Base-by-base conservation (phyloP, 1,284 basidiomycete genomes). In the Ganoderma leucocontextum region DNA sequence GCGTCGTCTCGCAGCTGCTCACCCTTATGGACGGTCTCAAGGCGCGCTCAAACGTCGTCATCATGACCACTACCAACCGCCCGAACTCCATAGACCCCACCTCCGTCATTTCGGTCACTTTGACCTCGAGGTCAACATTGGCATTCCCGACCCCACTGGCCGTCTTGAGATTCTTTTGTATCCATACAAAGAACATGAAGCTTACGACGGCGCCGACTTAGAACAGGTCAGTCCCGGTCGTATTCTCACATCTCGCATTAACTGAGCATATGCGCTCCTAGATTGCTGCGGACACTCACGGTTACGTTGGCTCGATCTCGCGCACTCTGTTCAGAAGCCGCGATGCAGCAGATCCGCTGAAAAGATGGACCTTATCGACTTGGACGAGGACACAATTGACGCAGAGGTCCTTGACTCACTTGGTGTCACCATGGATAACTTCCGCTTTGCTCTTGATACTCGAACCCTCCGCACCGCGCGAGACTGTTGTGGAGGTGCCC, bases 171-270 rank as follows among this genome's bases (percentile, higher is more conserved):
- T 99, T 76, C 90, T n/a, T 99, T 70, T 94, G 97, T 71, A 99
- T 99, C 74, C 97, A 99, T 86, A 99, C 98, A 68, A 99, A 99
- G 91, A 99, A 99, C 87, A 99, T 99, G 97, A 99, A 99, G 84
- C 87, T 99, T 58, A 82, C n/a, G 97, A 99, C 68, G 98, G 99
- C 76, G 97, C 99, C 60, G 98, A 99, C 77, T 89, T 99, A 66
- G 97, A 99, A 81, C 95, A 97, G 86, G 92, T 91, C 70, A 63
- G 82, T 66, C 25, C n/a, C 22, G 8, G 19, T 49, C 10, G n/a
- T n/a, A 19, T 35, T n/a, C 36, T 36, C 38, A 29, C 36, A n/a
- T 17, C n/a, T 38, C 6, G 3, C 35, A 35, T 63, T 13, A 2
- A 22, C 52, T 42, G 9, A 42, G 25, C 13, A 42, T 52, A 60